Evolutionary conservation across 805 yeast species (phyloP).

Genomic region (Metschnikowia lochheadii): DNA sequence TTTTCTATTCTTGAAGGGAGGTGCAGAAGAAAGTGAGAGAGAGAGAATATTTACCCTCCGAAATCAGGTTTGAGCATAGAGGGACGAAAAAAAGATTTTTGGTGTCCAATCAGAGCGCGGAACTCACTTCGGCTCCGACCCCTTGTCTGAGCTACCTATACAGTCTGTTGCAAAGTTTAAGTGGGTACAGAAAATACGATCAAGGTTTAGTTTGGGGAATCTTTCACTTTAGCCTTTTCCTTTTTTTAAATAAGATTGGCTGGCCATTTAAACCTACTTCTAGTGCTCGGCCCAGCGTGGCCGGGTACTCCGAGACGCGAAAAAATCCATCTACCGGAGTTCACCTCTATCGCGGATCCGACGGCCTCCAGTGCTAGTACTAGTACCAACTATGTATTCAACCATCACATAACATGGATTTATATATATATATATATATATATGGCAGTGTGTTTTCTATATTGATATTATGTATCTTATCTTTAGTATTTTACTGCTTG

Average conservation of each 20-base stretch:
- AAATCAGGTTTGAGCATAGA: constrained; percentile 8
- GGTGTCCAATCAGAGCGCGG: constrained; percentile 19
- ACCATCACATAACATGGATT: too few species aligned
- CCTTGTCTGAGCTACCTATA: not conserved
- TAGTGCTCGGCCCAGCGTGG: constrained; percentile 3
- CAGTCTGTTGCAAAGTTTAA: too few species aligned
- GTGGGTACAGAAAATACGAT: too few species aligned
- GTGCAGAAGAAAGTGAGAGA: constrained; percentile 7
- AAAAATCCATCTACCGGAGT: not conserved
- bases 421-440: too few species aligned
- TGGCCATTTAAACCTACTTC: not conserved
- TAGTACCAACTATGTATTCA: too few species aligned
- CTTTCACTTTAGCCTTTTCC: not conserved
- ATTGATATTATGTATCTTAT: too few species aligned
- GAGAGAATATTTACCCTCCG: constrained; percentile 5
- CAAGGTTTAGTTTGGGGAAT: not conserved
- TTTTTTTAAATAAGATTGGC: not conserved
- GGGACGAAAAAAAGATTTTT: constrained; percentile 15
- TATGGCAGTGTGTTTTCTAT: too few species aligned
- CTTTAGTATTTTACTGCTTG: too few species aligned
- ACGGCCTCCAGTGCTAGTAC: not conserved
- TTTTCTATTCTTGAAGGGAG: constrained; percentile 7
- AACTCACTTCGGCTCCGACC: constrained; percentile 15
- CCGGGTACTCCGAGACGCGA: constrained; percentile 5
- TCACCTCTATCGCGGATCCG: not conserved